Conservation (phyloP, 1,139 yeast species). For the Kodamaea sp. region DNA sequence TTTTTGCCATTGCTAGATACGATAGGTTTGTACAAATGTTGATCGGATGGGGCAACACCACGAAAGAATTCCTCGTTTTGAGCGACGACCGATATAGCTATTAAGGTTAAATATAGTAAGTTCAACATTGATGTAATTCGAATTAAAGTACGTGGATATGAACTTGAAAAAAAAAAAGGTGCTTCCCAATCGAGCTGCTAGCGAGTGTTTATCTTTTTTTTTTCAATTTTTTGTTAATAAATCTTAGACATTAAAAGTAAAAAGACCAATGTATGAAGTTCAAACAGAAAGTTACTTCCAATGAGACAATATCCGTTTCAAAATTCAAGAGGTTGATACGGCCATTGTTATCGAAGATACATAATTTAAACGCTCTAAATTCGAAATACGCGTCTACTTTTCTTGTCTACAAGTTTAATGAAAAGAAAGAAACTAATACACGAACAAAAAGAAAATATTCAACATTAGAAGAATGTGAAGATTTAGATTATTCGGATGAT, state of each 20-base stretch:
- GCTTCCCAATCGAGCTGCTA: no score
- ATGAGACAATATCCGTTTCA: slow-evolving; percentile 8
- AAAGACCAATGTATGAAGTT: no score
- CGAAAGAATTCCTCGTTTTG: not conserved
- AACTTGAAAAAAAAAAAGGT: not conserved
- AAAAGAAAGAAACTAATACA: not conserved
- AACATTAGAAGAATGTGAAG: not conserved
- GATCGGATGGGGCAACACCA: slow-evolving; percentile 35
- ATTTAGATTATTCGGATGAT: not conserved
- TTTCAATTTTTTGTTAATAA: no score
- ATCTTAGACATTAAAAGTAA: no score
- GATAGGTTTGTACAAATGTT: slow-evolving; percentile 52
- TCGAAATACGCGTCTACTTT: slow-evolving; percentile 20
- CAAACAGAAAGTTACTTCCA: slow-evolving; percentile 1
- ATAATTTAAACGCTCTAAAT: slow-evolving; percentile 28
- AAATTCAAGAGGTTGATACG: slow-evolving; percentile 36
- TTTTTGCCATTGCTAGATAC: slow-evolving; percentile 25
- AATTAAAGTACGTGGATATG: no score
- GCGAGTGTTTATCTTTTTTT: no score
- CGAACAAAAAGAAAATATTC: not conserved
- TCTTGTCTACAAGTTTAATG: slow-evolving; percentile 5
- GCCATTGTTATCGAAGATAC: slow-evolving; percentile 37
- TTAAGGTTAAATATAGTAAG: not conserved
- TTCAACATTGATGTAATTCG: not conserved
- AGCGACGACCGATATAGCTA: not conserved